Evolutionary conservation across 1,284 basidiomycete species (phyloP).

Genomic region (Puccinia triticina): DNA sequence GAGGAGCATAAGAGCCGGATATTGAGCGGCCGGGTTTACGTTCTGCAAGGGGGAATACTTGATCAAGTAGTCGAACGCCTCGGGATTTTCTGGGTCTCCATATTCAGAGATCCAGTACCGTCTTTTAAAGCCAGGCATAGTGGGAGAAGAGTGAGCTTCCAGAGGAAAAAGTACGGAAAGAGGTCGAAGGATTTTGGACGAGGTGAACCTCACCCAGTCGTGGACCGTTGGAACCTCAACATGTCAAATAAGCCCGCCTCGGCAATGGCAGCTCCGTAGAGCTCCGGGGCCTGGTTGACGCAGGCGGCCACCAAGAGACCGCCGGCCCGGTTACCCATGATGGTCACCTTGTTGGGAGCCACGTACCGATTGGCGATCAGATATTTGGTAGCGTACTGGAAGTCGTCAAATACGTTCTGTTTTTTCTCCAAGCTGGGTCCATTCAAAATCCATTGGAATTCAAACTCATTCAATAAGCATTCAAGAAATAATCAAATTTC

Average conservation of each 20-base stretch:
- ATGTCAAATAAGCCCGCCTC: conserved; percentile 82
- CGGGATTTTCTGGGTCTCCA: conserved; percentile 73
- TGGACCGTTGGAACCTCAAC: conserved; percentile 75
- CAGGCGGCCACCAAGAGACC: conserved; percentile 78
- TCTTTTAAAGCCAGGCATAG: background rate
- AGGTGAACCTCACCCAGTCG: conserved; percentile 64
- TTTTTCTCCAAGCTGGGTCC: conserved; percentile 47
- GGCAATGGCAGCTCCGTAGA: conserved; percentile 76
- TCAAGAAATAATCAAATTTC: conserved; percentile 18
- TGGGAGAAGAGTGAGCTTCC: conserved; percentile 60
- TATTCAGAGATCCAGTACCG: conserved; percentile 79
- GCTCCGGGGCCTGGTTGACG: conserved; percentile 75
- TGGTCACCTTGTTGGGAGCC: conserved; percentile 72
- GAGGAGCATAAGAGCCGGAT: conserved; percentile 72
- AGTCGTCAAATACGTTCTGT: conserved; percentile 77
- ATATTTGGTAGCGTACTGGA: conserved; percentile 71
- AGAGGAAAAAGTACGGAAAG: background rate
- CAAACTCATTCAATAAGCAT: background rate
- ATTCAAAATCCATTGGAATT: background rate
- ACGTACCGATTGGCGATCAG: conserved; percentile 74
- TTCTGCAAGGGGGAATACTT: conserved; percentile 75
- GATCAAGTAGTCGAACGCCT: conserved; percentile 80
- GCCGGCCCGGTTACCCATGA: conserved; percentile 76
- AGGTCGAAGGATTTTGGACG: conserved; percentile 4
- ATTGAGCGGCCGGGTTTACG: conserved; percentile 63